Conservation (phyloP, 192 early-diverging fungal species). For the Backusella luteola region DNA sequence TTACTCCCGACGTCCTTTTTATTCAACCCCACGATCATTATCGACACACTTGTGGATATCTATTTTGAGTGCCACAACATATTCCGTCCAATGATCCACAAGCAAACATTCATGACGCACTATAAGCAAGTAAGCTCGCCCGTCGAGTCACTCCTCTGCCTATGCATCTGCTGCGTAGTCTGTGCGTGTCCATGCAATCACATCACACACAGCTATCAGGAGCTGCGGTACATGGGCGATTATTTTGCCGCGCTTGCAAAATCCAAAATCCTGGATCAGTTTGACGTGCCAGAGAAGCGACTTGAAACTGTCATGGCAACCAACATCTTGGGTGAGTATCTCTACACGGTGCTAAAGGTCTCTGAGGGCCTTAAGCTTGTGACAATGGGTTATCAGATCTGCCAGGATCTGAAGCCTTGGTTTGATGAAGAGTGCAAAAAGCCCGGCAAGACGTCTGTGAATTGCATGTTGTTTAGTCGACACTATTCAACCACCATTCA, state of each 20-base stretch:
- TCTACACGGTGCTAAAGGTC: background rate
- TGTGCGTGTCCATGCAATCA: background rate
- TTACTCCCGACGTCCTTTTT: background rate
- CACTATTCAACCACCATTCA: background rate
- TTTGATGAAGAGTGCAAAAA: background rate
- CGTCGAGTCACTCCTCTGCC: background rate
- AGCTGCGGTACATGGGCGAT: background rate
- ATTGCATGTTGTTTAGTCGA: background rate
- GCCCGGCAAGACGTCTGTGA: background rate
- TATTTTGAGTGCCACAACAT: conserved; percentile 1
- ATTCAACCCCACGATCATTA: background rate
- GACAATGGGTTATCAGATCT: background rate
- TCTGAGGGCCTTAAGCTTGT: background rate
- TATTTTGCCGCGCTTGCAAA: background rate
- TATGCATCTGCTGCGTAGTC: background rate
- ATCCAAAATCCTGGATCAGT: background rate
- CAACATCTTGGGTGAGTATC: background rate
- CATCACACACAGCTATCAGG: background rate
- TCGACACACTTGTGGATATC: background rate
- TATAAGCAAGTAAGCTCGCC: background rate
- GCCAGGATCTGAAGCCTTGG: background rate
- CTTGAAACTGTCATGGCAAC: background rate
- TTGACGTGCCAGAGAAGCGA: background rate
- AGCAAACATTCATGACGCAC: background rate
- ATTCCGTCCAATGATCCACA: background rate